Evolutionary conservation across 78 protist species (phyloP).

Genomic region (Dictyostelium intermedium): DNA sequence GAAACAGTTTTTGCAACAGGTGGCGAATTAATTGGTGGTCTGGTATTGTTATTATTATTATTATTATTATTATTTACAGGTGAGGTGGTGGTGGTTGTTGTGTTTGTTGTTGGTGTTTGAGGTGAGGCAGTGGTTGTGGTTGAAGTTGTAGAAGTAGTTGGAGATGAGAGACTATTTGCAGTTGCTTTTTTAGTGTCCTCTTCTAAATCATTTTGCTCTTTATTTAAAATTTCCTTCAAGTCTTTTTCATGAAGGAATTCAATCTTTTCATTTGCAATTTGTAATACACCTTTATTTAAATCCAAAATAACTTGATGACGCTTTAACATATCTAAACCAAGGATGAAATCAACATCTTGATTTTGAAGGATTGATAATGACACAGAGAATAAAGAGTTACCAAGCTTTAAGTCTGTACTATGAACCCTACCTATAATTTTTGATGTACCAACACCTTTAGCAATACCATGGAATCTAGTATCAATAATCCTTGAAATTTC

Average conservation of each 20-base stretch:
- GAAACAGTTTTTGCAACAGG: neutral
- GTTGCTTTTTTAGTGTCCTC: neutral
- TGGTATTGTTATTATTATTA: neutral
- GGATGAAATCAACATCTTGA: constrained; percentile 84
- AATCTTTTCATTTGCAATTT: constrained; percentile 42
- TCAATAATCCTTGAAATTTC: constrained; percentile 83
- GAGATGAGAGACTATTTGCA: neutral
- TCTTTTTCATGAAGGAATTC: constrained; percentile 81
- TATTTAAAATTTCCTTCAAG: constrained; percentile 35
- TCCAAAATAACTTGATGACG: constrained; percentile 75
- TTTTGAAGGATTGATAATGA: constrained; percentile 84
- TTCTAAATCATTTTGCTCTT: neutral
- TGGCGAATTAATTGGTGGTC: neutral
- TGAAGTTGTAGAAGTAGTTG: neutral
- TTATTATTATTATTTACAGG: neutral
- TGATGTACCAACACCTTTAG: constrained; percentile 91
- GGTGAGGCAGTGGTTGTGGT: constrained; percentile 1
- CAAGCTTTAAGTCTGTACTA: constrained; percentile 74
- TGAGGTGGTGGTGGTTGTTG: neutral
- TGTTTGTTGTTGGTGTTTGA: neutral
- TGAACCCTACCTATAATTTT: constrained; percentile 91
- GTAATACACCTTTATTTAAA: constrained; percentile 30
- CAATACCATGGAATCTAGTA: constrained; percentile 86
- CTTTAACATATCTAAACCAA: constrained; percentile 90
- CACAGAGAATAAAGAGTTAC: constrained; percentile 62